These are phyloP conservation scores for Populus trichocarpa DNA, from an alignment of 441 rosid genomes.

Conservation along the genomic window DNA sequence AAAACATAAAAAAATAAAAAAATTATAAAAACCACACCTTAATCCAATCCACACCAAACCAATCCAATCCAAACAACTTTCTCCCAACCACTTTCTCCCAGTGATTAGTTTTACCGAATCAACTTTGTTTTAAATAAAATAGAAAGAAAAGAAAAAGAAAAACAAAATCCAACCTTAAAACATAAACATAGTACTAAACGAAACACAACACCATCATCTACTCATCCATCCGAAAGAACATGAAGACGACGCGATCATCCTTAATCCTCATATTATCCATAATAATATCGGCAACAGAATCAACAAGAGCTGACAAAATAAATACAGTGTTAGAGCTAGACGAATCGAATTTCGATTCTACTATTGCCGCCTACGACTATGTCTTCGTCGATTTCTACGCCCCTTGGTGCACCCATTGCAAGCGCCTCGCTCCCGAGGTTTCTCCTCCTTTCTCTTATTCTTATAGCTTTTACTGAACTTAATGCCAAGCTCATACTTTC, in stretches of 20 bases:
- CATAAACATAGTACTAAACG: not conserved
- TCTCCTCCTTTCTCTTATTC: not conserved
- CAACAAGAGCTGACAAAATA: conserved; percentile 22
- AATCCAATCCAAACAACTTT: not conserved
- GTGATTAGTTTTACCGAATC: not conserved
- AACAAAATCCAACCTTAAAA: not conserved
- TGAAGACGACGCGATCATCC: not conserved
- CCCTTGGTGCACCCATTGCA: conserved; percentile 98
- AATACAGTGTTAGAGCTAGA: conserved; percentile 72
- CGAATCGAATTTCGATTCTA: conserved; percentile 73
- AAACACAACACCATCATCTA: not conserved
- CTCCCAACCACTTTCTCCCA: not conserved
- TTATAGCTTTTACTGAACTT: not conserved
- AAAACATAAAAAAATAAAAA: too few relatives aligned
- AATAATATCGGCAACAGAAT: not conserved
- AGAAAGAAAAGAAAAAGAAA: too few relatives aligned
- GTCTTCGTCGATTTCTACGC: conserved; percentile 87
- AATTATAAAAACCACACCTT: too few relatives aligned
- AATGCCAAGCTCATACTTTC: not conserved
- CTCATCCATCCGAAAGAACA: not conserved
- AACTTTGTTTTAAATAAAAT: too few relatives aligned
- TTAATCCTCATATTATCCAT: not conserved
- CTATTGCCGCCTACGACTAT: conserved; percentile 66
- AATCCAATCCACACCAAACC: too few relatives aligned
- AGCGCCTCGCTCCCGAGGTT: conserved; percentile 86